These are phyloP conservation scores for Hyphopichia wangnamkhiaoensis DNA, from an alignment of 1,139 yeast genomes.

Conservation along the genomic window DNA sequence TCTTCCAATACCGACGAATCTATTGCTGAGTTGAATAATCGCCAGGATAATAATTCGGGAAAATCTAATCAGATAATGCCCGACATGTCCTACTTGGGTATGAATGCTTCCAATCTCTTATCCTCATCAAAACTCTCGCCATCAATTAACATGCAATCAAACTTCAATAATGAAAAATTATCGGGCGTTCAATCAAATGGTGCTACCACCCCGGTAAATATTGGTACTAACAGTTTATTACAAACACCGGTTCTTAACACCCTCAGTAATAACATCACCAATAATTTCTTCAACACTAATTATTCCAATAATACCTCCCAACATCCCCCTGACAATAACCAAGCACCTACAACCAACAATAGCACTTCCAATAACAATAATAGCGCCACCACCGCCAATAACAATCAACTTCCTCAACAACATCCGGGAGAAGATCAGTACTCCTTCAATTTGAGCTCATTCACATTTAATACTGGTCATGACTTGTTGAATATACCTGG, in stretches of 20 bases:
- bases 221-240: slow-evolving; percentile 17
- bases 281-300: slow-evolving; percentile 32
- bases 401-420: slow-evolving; percentile 3
- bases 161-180: background rate
- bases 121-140: background rate
- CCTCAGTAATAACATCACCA: slow-evolving; percentile 34
- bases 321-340: background rate
- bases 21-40: no score
- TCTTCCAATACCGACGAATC: slow-evolving; percentile 1
- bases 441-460: slow-evolving; percentile 38
- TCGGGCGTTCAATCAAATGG: slow-evolving; percentile 1
- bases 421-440: slow-evolving; percentile 30
- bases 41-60: no score
- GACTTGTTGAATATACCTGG: slow-evolving; percentile 18
- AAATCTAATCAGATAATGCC: background rate
- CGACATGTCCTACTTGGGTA: background rate
- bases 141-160: background rate
- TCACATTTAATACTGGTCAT: slow-evolving; percentile 17
- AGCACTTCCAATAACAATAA: slow-evolving; percentile 1
- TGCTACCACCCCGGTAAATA: slow-evolving; percentile 3
- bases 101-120: background rate
- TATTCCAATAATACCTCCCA: slow-evolving; percentile 17
- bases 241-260: slow-evolving; percentile 36
- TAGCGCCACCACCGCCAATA: slow-evolving; percentile 5
- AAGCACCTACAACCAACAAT: background rate